Conservation (phyloP, 768 basidiomycete genomes). For the Gelatoporia subvermispora region DNA sequence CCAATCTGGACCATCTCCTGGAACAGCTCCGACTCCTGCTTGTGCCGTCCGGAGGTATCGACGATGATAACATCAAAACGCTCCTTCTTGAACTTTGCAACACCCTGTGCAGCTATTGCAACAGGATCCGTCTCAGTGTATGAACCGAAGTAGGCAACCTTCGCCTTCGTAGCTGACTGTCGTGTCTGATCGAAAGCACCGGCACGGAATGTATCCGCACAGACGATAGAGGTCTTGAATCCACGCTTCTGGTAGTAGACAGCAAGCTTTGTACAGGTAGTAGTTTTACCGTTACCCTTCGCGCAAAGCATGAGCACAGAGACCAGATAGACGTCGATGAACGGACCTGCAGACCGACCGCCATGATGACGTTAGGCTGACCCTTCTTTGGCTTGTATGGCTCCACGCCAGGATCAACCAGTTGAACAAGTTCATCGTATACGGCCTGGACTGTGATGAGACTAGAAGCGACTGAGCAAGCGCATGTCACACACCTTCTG, state of each 20-base stretch:
- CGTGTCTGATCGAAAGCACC: slow-evolving; percentile 99
- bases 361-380: slow-evolving; percentile 92
- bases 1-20: slow-evolving; percentile 98
- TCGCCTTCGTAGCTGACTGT: slow-evolving; percentile 97
- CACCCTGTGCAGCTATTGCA: slow-evolving; percentile 89
- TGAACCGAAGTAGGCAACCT: slow-evolving; percentile 97
- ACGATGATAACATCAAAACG: slow-evolving; percentile 98
- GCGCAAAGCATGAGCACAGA: background rate
- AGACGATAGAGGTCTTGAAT: slow-evolving; percentile 95
- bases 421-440: slow-evolving; percentile 90
- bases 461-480: slow-evolving; percentile 1
- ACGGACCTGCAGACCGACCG: slow-evolving; percentile 87
- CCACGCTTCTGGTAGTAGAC: slow-evolving; percentile 97
- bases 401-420: slow-evolving; percentile 94
- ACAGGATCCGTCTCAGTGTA: slow-evolving; percentile 99
- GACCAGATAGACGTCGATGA: background rate
- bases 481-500: slow-evolving; percentile 66
- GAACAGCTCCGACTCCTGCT: slow-evolving; percentile 95
- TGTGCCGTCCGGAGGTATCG: slow-evolving; percentile 95
- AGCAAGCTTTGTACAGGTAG: slow-evolving; percentile 97
- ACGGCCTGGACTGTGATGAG: slow-evolving; percentile 57
- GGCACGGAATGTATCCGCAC: slow-evolving; percentile 98
- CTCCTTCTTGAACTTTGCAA: slow-evolving; percentile 96
- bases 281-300: slow-evolving; percentile 97
- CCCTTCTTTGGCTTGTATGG: slow-evolving; percentile 97